phyloP scores from a whole-genome alignment of 805 yeast species.

The Wickerhamomyces tratensis region DNA sequence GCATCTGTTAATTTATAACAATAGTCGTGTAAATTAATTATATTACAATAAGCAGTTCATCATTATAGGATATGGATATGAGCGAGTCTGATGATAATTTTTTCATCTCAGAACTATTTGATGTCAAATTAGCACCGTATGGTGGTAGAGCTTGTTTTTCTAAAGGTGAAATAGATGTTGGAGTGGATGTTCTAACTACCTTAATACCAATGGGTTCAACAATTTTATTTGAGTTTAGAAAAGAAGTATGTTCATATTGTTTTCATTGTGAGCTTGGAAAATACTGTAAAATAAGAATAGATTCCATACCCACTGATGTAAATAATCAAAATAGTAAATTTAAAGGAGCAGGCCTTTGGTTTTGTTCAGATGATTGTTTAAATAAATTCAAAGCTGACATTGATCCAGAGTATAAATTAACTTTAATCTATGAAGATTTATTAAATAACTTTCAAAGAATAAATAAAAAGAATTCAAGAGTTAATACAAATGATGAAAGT shows the following conservation, averaged over 20 bases:
- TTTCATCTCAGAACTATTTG: constrained; percentile 22
- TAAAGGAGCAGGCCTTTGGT: constrained; percentile 37
- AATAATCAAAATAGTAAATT: constrained; percentile 10
- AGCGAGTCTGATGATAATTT: no score
- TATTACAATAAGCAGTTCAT: no score
- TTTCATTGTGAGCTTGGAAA: constrained; percentile 38
- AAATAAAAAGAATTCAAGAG: constrained; percentile 23
- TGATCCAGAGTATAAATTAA: constrained; percentile 28
- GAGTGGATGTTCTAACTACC: constrained; percentile 30
- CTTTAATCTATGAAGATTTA: constrained; percentile 24
- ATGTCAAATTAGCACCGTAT: constrained; percentile 31
- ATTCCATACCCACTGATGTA: constrained; percentile 1
- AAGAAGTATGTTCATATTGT: constrained; percentile 54
- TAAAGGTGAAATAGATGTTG: constrained; percentile 25
- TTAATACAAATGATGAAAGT: constrained; percentile 1
- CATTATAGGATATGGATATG: no score
- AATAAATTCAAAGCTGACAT: constrained; percentile 20
- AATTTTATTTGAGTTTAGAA: constrained; percentile 42
- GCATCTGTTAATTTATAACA: no score
- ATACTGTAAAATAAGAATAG: constrained; percentile 31
- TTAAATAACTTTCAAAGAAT: constrained; percentile 11
- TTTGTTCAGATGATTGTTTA: constrained; percentile 40
- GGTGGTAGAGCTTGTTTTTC: constrained; percentile 62
- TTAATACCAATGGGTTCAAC: constrained; percentile 35
- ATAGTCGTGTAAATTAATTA: no score